Conservation (phyloP, 2,329 filamentous ascomycete genomes). For the Aspergillus caelatus region DNA sequence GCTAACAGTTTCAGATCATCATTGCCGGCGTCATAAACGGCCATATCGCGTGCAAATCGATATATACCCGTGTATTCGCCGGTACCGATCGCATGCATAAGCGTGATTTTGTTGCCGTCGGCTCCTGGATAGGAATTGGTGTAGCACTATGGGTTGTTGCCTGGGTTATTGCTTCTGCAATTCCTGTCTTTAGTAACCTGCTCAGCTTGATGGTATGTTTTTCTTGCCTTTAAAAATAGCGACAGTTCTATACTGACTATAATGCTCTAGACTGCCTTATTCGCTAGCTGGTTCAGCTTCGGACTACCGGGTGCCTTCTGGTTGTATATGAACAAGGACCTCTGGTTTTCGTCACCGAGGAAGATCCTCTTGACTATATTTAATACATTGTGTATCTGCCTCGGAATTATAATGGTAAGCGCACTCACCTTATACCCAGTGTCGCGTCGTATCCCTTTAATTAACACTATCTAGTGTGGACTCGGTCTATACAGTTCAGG, state of each 20-base stretch:
- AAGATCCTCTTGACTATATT: slow-evolving; percentile 25
- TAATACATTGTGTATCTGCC: slow-evolving; percentile 15
- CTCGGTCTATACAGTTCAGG: slow-evolving; percentile 37
- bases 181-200: slow-evolving; percentile 68
- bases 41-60: slow-evolving; percentile 65
- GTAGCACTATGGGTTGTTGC: slow-evolving; percentile 60
- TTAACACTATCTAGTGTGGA: slow-evolving; percentile 27
- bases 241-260: background rate
- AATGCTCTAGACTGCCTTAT: slow-evolving; percentile 50
- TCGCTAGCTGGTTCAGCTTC: slow-evolving; percentile 66
- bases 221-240: fast-evolving
- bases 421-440: fast-evolving
- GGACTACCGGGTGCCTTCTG: slow-evolving; percentile 27
- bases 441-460: background rate
- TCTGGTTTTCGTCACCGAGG: slow-evolving; percentile 22
- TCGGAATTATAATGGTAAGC: background rate
- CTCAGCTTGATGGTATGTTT: slow-evolving; percentile 57
- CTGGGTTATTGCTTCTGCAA: slow-evolving; percentile 67
- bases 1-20: slow-evolving; percentile 50
- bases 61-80: slow-evolving; percentile 64
- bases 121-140: slow-evolving; percentile 61
- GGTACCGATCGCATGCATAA: slow-evolving; percentile 56
- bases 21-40: slow-evolving; percentile 70
- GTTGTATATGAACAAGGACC: slow-evolving; percentile 30
- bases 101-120: slow-evolving; percentile 51